Base-by-base conservation (phyloP, 805 yeast species). In the Starmera amethionina region DNA sequence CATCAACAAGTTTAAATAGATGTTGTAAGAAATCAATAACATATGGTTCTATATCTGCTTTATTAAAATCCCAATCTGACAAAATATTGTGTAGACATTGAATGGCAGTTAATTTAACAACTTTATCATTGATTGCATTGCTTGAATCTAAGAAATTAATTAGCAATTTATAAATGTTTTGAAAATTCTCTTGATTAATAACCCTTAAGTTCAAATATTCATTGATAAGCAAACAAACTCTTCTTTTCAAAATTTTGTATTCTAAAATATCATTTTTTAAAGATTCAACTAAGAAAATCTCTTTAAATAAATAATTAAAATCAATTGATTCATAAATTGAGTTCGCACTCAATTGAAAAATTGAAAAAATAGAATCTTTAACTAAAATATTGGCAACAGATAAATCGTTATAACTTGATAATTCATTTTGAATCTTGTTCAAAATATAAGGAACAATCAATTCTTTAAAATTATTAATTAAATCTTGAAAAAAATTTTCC, bases 61-160 rank as follows among this genome's bases (percentile, higher is more conserved):
- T 80, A 32, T 77, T 69, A 58, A 90, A 89, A 44, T 84, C 89
- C 85, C 94, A 86, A 51, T 88, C 96, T 45, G 86, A 89, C 29
- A 90, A 67, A 37, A 84, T 68, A 27, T 75, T 69, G 43, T 78
- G 71, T 16, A 89, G 61, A 0, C 90, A 76, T 50, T 80, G 82
- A 13, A 82, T 68, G 0, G 93, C 79, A 0, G 94, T 76, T 18
- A 93, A 56, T 48, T 72, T 72, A 2, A 93, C 95, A n/a, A 90
- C 95, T 40, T 72, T 68, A 56, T 93, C 97, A 47, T 79, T 74
- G 25, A 66, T 58, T 29, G 68, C 61, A 31, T 69, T 66, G 3
- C 65, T 46, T 11, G 70, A 60, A 39, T 65, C 55, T 46, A 87
- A 55, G n/a, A 79, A 61, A 32, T 60, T 59, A 15, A 69, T 45